These are phyloP conservation scores for Fonsecaea erecta DNA, from an alignment of 2,329 filamentous ascomycete species.

Conservation along the genomic window DNA sequence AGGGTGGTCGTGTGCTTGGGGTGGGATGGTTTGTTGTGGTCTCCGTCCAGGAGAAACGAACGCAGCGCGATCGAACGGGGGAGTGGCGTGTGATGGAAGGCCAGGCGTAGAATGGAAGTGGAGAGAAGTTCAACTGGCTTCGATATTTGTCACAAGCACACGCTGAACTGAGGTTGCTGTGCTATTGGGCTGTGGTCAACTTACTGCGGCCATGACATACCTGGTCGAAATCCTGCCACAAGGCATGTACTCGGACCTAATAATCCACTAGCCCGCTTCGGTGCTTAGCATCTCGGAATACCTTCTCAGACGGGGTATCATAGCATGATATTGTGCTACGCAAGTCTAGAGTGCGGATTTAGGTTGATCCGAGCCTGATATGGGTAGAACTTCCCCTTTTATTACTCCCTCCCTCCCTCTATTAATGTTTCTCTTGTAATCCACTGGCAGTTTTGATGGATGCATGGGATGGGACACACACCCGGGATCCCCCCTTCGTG, in stretches of 20 bases:
- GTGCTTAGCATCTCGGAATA: not conserved
- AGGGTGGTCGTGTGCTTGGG: slow-evolving; percentile 30
- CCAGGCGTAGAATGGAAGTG: not conserved
- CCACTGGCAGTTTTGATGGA: no score
- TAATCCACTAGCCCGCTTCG: slow-evolving; percentile 3
- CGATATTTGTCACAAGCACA: not conserved
- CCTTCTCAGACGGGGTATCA: no score
- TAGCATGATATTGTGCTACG: no score
- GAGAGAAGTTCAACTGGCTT: not conserved
- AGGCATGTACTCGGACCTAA: not conserved
- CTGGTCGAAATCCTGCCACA: slow-evolving; percentile 4
- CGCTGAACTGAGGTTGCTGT: not conserved
- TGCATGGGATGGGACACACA: no score
- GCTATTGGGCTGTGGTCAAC: slow-evolving; percentile 17
- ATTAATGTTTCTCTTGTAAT: no score
- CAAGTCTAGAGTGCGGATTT: no score
- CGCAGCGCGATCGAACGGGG: not conserved
- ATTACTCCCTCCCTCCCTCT: no score
- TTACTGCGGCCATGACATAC: slow-evolving; percentile 22
- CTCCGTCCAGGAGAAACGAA: slow-evolving; percentile 7
- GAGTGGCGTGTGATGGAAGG: not conserved
- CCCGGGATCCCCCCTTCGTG: no score
- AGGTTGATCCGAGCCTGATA: no score
- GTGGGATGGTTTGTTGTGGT: slow-evolving; percentile 28
- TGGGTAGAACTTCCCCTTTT: no score